Evolutionary conservation across 257 asterid genomes (phyloP), one percentile per base, ranked within the genome.

Genomic region (Anisodus acutangulus): DNA sequence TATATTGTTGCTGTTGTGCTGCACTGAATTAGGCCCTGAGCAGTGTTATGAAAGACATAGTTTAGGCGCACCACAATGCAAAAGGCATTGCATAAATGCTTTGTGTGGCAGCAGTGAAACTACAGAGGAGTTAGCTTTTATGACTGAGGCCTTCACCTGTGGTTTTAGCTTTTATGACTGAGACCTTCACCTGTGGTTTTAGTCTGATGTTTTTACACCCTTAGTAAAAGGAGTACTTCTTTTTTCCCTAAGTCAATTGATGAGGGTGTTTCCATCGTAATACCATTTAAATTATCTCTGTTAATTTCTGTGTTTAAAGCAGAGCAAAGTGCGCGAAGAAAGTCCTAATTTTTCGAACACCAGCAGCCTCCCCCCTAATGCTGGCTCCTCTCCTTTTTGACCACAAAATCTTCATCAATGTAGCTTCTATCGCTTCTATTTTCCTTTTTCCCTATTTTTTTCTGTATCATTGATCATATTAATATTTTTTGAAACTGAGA

Each of bases 121-220:
- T 71, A n/a, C 16, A 41, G 37, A 43, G 37, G 53, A 71, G 39
- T 71, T 71, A 0, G 2, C 79, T 71, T 43, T 71, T 54, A 17
- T 71, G 39, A 43, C 8, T 43, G 79, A 71, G 79, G 58, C 26
- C 9, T 71, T 43, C 79, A 71, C 58, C 35, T 31, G 35, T 31
- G 2, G 35, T 31, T 31, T 31, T 31, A 31, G 35, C 35, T 31
- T 31, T 31, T 31, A 31, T 31, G 35, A 31, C 35, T 31, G 35
- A 31, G 35, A 31, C 35, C 35, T 31, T 31, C 35, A 31, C 35
- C 37, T 71, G 37, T 43, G 51, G 79, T 71, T 71, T 71, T 43
- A 10, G 57, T 71, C 57, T 31, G 16, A 71, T 43, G 79, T 19
- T 43, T 71, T 71, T n/a, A 43, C 79, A 43, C 17, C 71, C 79